phyloP scores from a whole-genome alignment of 768 basidiomycete genomes.

The Cubamyces sp. region DNA sequence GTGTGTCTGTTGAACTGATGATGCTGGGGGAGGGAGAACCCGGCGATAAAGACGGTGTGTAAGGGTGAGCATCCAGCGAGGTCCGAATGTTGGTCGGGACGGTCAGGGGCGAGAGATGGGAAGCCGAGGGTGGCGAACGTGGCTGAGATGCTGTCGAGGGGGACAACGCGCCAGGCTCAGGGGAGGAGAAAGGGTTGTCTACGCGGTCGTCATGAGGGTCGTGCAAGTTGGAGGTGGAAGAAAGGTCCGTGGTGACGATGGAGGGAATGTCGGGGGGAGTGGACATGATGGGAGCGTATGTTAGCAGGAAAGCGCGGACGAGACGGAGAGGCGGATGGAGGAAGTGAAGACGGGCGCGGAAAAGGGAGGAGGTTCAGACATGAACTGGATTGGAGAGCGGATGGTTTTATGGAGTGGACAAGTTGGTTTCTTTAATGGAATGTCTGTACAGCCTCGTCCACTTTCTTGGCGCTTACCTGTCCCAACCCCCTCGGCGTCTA shows the following conservation, averaged over 20 bases:
- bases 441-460: neutral
- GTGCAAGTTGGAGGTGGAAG: constrained; percentile 26
- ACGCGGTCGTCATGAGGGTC: constrained; percentile 15
- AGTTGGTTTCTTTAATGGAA: neutral
- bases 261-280: constrained; percentile 21
- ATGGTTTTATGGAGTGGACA: constrained; percentile 6
- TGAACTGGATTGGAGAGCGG: constrained; percentile 1
- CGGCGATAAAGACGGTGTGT: constrained; percentile 23
- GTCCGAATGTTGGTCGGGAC: constrained; percentile 22
- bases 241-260: constrained; percentile 32
- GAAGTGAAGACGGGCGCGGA: constrained; percentile 4
- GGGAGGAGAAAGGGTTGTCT: constrained; percentile 11
- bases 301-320: neutral
- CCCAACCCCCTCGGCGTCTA: neutral
- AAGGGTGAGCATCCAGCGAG: constrained; percentile 27
- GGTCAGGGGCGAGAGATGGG: constrained; percentile 19
- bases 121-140: constrained; percentile 8
- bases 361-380: constrained; percentile 2
- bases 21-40: constrained; percentile 38
- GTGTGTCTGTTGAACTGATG: constrained; percentile 41
- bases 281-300: constrained; percentile 11
- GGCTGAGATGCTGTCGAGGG: neutral
- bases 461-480: constrained; percentile 1
- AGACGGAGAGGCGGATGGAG: neutral
- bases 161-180: constrained; percentile 1